Evolutionary conservation across 2,329 filamentous ascomycete species (phyloP), one percentile per base, ranked within the genome.

Genomic region (Beauveria brongniartii): DNA sequence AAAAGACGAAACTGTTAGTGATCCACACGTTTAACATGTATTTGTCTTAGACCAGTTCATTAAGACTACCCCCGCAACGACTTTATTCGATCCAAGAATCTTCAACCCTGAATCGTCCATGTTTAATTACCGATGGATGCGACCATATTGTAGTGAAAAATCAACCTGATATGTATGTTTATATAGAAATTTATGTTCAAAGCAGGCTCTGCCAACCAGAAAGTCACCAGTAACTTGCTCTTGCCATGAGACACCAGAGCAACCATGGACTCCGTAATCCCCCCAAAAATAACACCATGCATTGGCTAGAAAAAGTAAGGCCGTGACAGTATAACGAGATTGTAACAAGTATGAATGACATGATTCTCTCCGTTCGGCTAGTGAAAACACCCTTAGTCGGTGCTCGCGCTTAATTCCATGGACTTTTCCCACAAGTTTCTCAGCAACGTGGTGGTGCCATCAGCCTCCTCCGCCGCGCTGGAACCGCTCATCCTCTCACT

Each of bases 351-450:
- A 44, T 52, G 24, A 51, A 14, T n/a, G n/a, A 26, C n/a, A 40
- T 14, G 9, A 26, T 4, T 2, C 14, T 14, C 9, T 24, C 16
- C n/a, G 18, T n/a, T 30, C 50, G 26, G 6, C 14, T 9, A 41
- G 26, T 40, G 16, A 8, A 48, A 41, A 2, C 18, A 18, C 40
- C 5, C 9, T 20, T 47, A 60, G 41, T 70, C 67, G 12, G 68
- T 66, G 67, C 83, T 85, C 30, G 80, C 79, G 66, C 81, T 81
- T 62, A 85, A 72, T 66, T 85, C 82, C 70, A 78, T 74, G 54
- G 77, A 81, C 75, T 82, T 86, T 51, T 87, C 83, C 84, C 84
- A 87, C 54, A 87, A 70, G 64, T 81, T 82, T 60, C 83, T 75
- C 58, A 87, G 71, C 48, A 86, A 66, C 5, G 79, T 74, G 1